phyloP scores from a whole-genome alignment of 371 early-diverging fungal genomes.

The Neoconidiobolus thromboides region DNA sequence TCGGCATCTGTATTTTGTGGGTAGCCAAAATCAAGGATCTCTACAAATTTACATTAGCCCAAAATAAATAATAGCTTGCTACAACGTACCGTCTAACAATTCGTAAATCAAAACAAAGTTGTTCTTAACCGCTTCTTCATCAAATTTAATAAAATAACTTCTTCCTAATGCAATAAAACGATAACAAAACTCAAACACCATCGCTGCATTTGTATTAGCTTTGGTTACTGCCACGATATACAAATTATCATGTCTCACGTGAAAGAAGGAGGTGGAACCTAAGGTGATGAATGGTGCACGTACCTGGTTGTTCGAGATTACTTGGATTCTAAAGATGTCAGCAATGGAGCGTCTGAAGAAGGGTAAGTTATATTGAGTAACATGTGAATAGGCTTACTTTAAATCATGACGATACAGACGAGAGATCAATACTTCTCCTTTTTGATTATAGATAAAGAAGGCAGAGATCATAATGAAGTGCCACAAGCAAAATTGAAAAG shows the following conservation, averaged over 20 bases:
- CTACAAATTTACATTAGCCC: constrained; percentile 16
- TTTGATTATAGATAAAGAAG: constrained; percentile 86
- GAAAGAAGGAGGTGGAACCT: constrained; percentile 70
- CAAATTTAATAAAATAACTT: constrained; percentile 71
- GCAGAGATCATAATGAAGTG: constrained; percentile 52
- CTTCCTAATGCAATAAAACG: constrained; percentile 51
- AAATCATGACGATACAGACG: constrained; percentile 84
- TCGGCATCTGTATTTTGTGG: constrained; percentile 81
- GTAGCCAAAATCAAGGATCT: constrained; percentile 81
- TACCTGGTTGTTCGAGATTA: constrained; percentile 75
- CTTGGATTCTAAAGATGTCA: constrained; percentile 91
- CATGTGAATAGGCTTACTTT: constrained; percentile 33
- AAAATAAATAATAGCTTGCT: not conserved
- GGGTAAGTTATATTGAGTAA: not conserved
- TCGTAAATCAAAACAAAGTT: constrained; percentile 85
- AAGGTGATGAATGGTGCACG: constrained; percentile 83
- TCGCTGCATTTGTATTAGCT: constrained; percentile 63
- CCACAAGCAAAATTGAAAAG: too few relatives aligned
- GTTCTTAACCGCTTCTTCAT: constrained; percentile 75
- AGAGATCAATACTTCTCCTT: constrained; percentile 95
- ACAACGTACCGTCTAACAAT: constrained; percentile 55
- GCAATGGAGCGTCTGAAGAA: constrained; percentile 67
- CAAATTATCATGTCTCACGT: constrained; percentile 75
- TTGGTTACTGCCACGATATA: constrained; percentile 73
- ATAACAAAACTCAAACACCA: constrained; percentile 72